Percentiles rank a stretch among this genome's conserved stretches.
Conservation (phyloP, 768 basidiomycete species). For the Auricularia auricula-judae region DNA sequence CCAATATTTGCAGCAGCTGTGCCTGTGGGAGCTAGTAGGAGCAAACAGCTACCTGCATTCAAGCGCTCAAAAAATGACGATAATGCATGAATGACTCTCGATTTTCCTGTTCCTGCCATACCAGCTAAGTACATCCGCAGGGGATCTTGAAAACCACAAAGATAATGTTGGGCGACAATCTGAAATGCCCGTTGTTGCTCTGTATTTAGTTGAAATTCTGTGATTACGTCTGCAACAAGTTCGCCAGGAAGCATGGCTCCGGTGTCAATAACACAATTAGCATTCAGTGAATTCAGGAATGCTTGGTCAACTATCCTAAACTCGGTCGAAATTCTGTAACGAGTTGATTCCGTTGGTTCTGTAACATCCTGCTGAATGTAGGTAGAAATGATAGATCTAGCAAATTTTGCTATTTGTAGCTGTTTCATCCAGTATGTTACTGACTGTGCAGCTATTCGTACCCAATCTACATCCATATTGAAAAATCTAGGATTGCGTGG, state of each 20-base stretch:
- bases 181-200: slow-evolving; percentile 13
- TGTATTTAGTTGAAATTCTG: slow-evolving; percentile 7
- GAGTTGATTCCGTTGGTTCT: no score
- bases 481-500: no score
- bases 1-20: slow-evolving; percentile 9
- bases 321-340: no score
- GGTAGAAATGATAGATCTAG: no score
- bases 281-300: not conserved
- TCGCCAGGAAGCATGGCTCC: not conserved
- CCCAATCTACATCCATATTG: no score
- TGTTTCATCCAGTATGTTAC: no score
- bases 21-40: slow-evolving; percentile 15
- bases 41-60: slow-evolving; percentile 4
- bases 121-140: slow-evolving; percentile 15
- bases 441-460: no score
- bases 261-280: no score
- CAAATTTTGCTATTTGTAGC: no score
- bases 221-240: not conserved
- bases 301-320: no score
- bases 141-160: not conserved
- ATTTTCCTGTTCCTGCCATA: slow-evolving; percentile 16
- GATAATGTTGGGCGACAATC: slow-evolving; percentile 11
- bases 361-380: no score
- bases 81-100: slow-evolving; percentile 11
- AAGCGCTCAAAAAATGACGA: slow-evolving; percentile 7